Evolutionary conservation across 495 filamentous ascomycete species (phyloP).

Genomic region (Pyrenopolyporus hunteri): DNA sequence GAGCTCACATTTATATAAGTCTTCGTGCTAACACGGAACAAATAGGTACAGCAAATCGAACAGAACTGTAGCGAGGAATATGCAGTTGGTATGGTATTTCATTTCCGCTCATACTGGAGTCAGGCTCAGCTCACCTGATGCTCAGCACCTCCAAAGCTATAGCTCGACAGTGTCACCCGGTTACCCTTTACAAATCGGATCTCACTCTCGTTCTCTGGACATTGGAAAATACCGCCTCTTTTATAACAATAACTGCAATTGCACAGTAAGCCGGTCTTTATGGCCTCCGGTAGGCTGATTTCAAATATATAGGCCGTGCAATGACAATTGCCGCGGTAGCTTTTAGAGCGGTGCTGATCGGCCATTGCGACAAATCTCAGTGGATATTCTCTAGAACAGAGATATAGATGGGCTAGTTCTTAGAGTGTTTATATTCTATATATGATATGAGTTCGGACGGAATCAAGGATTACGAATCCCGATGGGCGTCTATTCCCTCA

Average conservation of each 20-base stretch:
- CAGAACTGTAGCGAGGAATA: slow-evolving; percentile 27
- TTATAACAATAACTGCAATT: slow-evolving; percentile 39
- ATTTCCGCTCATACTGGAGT: neutral
- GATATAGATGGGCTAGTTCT: neutral
- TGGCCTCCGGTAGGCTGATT: slow-evolving; percentile 12
- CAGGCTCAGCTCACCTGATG: slow-evolving; percentile 22
- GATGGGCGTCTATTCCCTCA: neutral
- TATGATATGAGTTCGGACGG: neutral
- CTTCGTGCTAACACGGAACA: slow-evolving; percentile 14
- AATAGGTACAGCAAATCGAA: slow-evolving; percentile 25
- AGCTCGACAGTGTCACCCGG: slow-evolving; percentile 16
- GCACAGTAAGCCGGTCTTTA: slow-evolving; percentile 19
- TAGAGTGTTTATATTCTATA: neutral
- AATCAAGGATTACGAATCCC: neutral
- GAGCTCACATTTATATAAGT: slow-evolving; percentile 31
- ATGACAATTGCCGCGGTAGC: slow-evolving; percentile 43
- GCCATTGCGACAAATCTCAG: neutral
- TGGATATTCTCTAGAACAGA: neutral
- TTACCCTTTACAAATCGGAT: slow-evolving; percentile 35
- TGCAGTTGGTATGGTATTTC: neutral
- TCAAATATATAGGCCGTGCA: slow-evolving; percentile 42
- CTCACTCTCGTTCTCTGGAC: slow-evolving; percentile 10
- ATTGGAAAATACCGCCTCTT: slow-evolving; percentile 27
- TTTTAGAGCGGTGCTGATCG: slow-evolving; percentile 4
- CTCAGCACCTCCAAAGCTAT: slow-evolving; percentile 25